Percentiles rank a stretch among this genome's conserved stretches.
Evolutionary conservation across 2,329 filamentous ascomycete species (phyloP).

Genomic region (Colletotrichum gloeosporioides): DNA sequence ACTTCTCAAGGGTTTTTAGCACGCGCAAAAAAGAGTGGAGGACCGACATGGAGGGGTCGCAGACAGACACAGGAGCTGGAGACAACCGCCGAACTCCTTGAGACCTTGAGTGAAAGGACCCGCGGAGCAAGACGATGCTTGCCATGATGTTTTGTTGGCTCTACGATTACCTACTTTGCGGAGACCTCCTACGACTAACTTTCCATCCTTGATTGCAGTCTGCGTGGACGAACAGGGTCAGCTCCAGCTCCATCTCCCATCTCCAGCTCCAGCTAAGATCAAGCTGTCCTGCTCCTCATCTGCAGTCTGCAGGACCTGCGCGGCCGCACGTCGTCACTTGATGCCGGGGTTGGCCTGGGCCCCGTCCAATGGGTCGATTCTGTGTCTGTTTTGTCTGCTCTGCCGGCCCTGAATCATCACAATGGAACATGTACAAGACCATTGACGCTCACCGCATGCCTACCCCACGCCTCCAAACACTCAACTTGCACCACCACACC

Average conservation of each 20-base stretch:
- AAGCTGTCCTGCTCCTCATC: not conserved
- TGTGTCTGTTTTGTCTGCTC: not conserved
- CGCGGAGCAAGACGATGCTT: not conserved
- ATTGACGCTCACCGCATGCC: not conserved
- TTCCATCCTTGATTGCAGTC: not conserved
- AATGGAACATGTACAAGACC: not conserved
- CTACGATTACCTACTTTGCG: not conserved
- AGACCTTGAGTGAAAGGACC: not conserved
- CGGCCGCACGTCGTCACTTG: constrained; percentile 2
- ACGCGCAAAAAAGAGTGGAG: not conserved
- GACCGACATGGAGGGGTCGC: not conserved
- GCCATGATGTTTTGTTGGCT: not conserved
- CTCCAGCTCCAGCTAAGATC: not conserved
- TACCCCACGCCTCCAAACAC: not conserved
- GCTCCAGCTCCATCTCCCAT: not conserved
- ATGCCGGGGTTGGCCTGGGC: not conserved
- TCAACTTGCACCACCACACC: not conserved
- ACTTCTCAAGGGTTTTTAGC: not conserved
- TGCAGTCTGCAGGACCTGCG: not conserved
- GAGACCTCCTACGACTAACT: not conserved
- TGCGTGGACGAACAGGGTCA: not conserved
- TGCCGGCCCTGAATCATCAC: not conserved
- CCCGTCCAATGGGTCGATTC: not conserved
- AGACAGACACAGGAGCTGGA: not conserved
- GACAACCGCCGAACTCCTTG: not conserved